These are phyloP conservation scores for Limnanthes douglasii DNA, from an alignment of 345 rosid species.

Conservation along the genomic window DNA sequence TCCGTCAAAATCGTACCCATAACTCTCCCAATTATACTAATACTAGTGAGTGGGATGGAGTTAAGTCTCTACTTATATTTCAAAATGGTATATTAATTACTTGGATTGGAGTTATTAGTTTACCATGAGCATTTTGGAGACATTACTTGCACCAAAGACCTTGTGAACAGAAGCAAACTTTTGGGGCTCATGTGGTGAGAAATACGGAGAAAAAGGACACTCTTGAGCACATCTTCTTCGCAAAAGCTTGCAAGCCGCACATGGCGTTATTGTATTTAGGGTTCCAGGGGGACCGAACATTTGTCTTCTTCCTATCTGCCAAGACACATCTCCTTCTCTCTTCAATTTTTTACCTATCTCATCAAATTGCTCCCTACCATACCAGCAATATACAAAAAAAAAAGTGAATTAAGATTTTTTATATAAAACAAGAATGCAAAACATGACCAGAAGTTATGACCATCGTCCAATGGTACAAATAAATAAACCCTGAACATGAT, in stretches of 20 bases:
- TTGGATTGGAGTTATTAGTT: too few relatives aligned
- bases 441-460: neutral
- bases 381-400: neutral
- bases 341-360: slow-evolving; percentile 79
- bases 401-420: slow-evolving; percentile 3
- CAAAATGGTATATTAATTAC: too few relatives aligned
- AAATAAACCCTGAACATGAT: too few relatives aligned
- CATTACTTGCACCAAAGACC: slow-evolving; percentile 97
- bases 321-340: slow-evolving; percentile 61
- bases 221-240: slow-evolving; percentile 91
- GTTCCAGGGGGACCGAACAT: slow-evolving; percentile 67
- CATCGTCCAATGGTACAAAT: too few relatives aligned
- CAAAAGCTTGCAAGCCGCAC: slow-evolving; percentile 94
- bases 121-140: slow-evolving; percentile 93
- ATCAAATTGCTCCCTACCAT: slow-evolving; percentile 77
- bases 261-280: slow-evolving; percentile 84
- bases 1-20: neutral
- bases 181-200: slow-evolving; percentile 93
- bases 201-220: slow-evolving; percentile 93
- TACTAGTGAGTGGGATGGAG: too few relatives aligned
- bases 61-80: neutral
- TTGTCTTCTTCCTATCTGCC: slow-evolving; percentile 58
- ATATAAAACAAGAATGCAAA: slow-evolving; percentile 6
- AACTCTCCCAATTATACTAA: too few relatives aligned
- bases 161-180: slow-evolving; percentile 91